These are phyloP conservation scores for Termitomyces sp. DNA, from an alignment of 768 basidiomycete genomes.

Conservation along the genomic window DNA sequence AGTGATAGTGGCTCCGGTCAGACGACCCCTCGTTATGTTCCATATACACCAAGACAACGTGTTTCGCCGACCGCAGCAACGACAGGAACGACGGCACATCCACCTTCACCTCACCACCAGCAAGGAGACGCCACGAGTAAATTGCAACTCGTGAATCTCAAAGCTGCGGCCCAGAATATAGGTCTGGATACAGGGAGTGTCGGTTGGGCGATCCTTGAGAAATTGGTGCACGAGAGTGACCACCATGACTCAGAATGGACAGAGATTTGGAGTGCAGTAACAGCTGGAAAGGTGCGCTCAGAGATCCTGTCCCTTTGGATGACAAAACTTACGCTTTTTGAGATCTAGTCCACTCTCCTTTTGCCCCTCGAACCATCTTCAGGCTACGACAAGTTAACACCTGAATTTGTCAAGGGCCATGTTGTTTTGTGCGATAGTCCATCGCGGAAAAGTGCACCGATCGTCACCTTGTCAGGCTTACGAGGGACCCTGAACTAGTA, in stretches of 20 bases:
- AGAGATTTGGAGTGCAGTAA: conserved; percentile 63
- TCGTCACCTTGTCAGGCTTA: conserved; percentile 82
- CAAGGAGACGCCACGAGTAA: conserved; percentile 64
- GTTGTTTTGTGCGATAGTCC: conserved; percentile 59
- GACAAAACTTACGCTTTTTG: neutral
- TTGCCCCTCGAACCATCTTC: conserved; percentile 65
- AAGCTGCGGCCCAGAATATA: conserved; percentile 63
- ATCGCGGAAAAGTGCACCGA: conserved; percentile 41
- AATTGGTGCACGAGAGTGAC: conserved; percentile 45
- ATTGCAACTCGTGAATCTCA: conserved; percentile 70
- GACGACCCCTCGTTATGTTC: conserved; percentile 50
- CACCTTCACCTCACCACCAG: conserved; percentile 41
- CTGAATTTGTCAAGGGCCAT: conserved; percentile 83
- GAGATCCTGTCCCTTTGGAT: neutral
- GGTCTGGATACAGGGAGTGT: conserved; percentile 61
- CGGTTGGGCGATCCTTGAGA: conserved; percentile 80
- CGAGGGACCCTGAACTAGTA: conserved; percentile 67
- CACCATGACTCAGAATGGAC: conserved; percentile 63
- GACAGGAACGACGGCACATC: conserved; percentile 45
- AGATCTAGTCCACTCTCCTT: conserved; percentile 68
- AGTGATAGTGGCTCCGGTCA: conserved; percentile 20
- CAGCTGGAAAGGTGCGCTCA: conserved; percentile 58
- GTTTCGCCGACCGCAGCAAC: conserved; percentile 39
- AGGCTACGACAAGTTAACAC: conserved; percentile 52
- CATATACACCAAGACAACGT: conserved; percentile 76